These are phyloP conservation scores for Sugiyamaella sp. DNA, from an alignment of 1,139 yeast genomes.

Conservation along the genomic window DNA sequence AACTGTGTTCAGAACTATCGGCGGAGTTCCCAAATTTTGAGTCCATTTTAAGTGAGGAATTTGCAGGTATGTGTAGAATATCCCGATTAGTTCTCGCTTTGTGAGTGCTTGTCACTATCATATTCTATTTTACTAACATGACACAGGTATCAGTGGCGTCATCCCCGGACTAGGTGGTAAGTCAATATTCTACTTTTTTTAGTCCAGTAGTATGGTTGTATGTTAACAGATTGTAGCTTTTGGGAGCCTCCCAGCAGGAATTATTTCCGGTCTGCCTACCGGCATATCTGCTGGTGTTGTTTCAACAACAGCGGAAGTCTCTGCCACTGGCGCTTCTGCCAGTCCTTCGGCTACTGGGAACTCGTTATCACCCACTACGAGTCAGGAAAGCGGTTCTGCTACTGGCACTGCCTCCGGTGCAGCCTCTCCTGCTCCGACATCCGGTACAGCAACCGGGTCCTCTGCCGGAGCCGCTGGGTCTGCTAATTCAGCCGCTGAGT, in stretches of 20 bases:
- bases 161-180: background rate
- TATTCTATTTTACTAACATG: background rate
- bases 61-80: conserved; percentile 7
- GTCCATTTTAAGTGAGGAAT: conserved; percentile 7
- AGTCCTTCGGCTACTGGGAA: background rate
- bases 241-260: no score
- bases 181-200: background rate
- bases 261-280: background rate
- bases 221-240: no score
- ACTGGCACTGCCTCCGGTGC: background rate
- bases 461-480: background rate
- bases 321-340: background rate
- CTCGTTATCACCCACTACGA: background rate
- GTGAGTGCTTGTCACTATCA: background rate
- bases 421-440: background rate
- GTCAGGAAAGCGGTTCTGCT: background rate
- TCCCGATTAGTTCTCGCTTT: no score
- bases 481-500: background rate
- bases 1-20: background rate
- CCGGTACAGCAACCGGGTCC: background rate
- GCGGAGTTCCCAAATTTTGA: conserved; percentile 3
- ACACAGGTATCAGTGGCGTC: background rate
- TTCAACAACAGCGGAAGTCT: background rate
- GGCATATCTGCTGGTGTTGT: background rate
- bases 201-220: background rate